phyloP scores from a whole-genome alignment of 352 stramenopile genomes.

The Phytophthora multivora region DNA sequence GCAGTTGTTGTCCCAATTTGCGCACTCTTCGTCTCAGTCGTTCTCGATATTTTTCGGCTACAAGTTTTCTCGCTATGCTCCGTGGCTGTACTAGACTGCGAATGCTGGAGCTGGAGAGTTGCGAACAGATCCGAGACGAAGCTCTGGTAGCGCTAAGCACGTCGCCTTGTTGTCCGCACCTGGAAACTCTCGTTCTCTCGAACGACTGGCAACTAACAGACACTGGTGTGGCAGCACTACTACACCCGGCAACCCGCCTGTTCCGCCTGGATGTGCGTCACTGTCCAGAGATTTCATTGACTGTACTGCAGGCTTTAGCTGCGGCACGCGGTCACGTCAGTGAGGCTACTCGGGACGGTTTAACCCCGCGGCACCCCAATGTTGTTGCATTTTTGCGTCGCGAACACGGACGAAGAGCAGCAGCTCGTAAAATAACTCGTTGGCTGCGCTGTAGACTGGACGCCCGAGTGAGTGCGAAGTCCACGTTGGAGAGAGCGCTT shows the following conservation, averaged over 20 bases:
- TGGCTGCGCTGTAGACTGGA: conserved; percentile 44
- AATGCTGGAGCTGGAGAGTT: conserved; percentile 70
- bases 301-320: conserved; percentile 42
- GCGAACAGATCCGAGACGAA: conserved; percentile 67
- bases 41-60: conserved; percentile 72
- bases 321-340: conserved; percentile 39
- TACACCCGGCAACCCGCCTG: conserved; percentile 36
- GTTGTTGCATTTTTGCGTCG: conserved; percentile 50
- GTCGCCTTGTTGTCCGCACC: conserved; percentile 27
- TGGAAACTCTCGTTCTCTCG: conserved; percentile 64
- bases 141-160: conserved; percentile 37
- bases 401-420: conserved; percentile 30
- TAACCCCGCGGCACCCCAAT: conserved; percentile 58
- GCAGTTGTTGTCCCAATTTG: conserved; percentile 38
- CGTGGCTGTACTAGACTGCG: conserved; percentile 40
- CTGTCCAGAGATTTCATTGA: conserved; percentile 65
- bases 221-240: conserved; percentile 34
- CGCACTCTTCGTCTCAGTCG: conserved; percentile 59
- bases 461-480: conserved; percentile 42
- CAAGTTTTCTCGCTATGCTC: conserved; percentile 57
- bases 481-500: conserved; percentile 49
- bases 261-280: conserved; percentile 57
- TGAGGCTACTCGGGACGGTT: conserved; percentile 41
- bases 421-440: conserved; percentile 45
- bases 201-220: conserved; percentile 83